Conservation (phyloP, 768 basidiomycete species). For the Lanmaoa pseudosensibilis region DNA sequence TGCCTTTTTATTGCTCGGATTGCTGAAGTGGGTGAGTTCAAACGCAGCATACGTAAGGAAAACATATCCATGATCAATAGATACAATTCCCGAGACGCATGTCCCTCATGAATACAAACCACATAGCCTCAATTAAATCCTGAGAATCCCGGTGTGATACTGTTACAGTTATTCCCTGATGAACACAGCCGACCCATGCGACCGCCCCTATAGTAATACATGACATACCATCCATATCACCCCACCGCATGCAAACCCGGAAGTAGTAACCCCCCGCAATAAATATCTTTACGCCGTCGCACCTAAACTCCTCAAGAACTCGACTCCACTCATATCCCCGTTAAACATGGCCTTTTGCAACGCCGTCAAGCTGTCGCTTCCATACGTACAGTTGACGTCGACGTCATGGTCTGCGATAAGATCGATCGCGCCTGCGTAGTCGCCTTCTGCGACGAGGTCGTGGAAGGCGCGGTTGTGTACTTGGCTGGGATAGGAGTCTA, state of each 20-base stretch:
- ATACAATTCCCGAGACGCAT: too few relatives aligned
- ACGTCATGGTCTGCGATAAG: constrained; percentile 21
- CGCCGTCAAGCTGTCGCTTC: constrained; percentile 19
- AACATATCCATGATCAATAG: too few relatives aligned
- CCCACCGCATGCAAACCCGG: not conserved
- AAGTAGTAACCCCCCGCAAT: not conserved
- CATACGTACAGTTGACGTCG: constrained; percentile 24
- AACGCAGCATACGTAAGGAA: too few relatives aligned
- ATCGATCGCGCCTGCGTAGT: constrained; percentile 17
- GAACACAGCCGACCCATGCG: not conserved
- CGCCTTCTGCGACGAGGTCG: constrained; percentile 24
- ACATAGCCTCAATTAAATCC: too few relatives aligned
- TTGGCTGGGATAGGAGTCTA: constrained; percentile 20
- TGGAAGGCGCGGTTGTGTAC: constrained; percentile 25
- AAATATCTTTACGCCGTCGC: constrained; percentile 14
- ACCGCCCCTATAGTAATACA: not conserved
- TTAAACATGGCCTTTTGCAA: constrained; percentile 24
- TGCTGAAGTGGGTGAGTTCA: too few relatives aligned
- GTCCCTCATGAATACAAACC: too few relatives aligned
- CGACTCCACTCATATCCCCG: constrained; percentile 19
- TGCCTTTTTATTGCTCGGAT: not conserved
- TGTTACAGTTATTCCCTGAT: not conserved
- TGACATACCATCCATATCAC: not conserved
- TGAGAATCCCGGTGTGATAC: not conserved
- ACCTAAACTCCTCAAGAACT: constrained; percentile 22